These are phyloP conservation scores for Magnaporthiopsis incrustans DNA, from an alignment of 2,329 filamentous ascomycete genomes.

Conservation along the genomic window DNA sequence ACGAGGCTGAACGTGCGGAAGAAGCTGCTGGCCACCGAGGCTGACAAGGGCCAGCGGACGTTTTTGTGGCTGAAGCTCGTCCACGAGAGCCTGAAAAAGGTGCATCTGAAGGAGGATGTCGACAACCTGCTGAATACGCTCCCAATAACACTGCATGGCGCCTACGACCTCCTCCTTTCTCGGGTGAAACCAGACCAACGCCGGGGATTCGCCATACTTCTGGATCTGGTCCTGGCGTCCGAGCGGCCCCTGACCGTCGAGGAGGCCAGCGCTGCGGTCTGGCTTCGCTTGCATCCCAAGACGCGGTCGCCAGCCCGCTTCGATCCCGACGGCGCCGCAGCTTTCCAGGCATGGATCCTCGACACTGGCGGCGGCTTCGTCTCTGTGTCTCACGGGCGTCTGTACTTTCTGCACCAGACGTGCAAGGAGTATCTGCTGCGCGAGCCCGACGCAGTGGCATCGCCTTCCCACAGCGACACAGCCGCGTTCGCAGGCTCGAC, in stretches of 20 bases:
- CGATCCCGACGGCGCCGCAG: neutral
- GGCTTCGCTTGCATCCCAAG: neutral
- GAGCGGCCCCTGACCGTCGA: neutral
- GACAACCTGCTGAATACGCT: neutral
- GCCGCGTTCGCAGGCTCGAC: neutral
- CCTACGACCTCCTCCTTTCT: neutral
- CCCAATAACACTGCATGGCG: neutral
- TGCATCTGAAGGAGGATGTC: neutral
- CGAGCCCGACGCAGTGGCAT: neutral
- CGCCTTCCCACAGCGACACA: no score
- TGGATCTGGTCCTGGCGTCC: neutral
- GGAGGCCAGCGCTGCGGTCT: neutral
- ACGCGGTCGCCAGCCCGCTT: neutral
- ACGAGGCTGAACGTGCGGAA: neutral
- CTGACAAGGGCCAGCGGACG: neutral
- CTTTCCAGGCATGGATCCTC: neutral
- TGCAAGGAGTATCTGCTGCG: conserved; percentile 1
- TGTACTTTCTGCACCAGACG: neutral
- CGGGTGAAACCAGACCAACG: neutral
- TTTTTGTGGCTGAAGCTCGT: conserved; percentile 1
- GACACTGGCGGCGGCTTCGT: neutral
- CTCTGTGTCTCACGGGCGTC: neutral
- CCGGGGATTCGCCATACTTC: neutral
- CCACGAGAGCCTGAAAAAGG: neutral
- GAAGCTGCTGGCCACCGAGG: neutral